Evolutionary conservation across 371 early-diverging fungal species (phyloP).

Genomic region (Lichtheimia hyalospora): DNA sequence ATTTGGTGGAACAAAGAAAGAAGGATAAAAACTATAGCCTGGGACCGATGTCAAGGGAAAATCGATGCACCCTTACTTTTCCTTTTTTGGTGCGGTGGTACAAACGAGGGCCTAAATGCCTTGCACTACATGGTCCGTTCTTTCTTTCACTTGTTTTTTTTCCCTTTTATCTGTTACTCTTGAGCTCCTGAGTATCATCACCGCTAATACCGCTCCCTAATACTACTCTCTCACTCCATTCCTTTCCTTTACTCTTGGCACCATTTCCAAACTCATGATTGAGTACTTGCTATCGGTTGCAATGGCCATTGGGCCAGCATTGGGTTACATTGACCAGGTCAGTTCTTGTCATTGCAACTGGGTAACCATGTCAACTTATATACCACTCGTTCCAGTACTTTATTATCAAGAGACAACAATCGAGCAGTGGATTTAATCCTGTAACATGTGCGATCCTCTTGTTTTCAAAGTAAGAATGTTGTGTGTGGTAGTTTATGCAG

Average conservation of each 20-base stretch:
- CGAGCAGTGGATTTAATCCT: constrained; percentile 27
- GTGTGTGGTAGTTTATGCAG: background rate
- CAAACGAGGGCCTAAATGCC: background rate
- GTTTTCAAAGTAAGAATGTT: constrained; percentile 23
- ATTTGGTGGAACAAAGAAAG: constrained; percentile 1
- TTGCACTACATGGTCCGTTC: constrained; percentile 1
- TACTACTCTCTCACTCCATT: background rate
- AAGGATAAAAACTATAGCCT: background rate
- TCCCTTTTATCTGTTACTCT: background rate
- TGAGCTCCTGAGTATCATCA: background rate
- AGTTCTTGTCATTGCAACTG: background rate
- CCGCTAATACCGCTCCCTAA: constrained; percentile 1
- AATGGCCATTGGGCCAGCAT: constrained; percentile 24
- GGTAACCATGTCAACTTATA: background rate
- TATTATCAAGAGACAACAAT: constrained; percentile 17
- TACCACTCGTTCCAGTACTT: constrained; percentile 19
- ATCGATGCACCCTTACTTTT: background rate
- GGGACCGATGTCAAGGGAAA: background rate
- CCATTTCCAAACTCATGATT: too few species aligned
- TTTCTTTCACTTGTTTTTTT: background rate
- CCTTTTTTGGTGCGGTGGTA: background rate
- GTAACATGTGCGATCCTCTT: constrained; percentile 28
- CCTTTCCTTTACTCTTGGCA: background rate
- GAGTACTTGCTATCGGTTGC: constrained; percentile 11
- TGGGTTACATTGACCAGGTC: constrained; percentile 30